Evolutionary conservation across 495 filamentous ascomycete species (phyloP).

Genomic region (Echria macrotheca): DNA sequence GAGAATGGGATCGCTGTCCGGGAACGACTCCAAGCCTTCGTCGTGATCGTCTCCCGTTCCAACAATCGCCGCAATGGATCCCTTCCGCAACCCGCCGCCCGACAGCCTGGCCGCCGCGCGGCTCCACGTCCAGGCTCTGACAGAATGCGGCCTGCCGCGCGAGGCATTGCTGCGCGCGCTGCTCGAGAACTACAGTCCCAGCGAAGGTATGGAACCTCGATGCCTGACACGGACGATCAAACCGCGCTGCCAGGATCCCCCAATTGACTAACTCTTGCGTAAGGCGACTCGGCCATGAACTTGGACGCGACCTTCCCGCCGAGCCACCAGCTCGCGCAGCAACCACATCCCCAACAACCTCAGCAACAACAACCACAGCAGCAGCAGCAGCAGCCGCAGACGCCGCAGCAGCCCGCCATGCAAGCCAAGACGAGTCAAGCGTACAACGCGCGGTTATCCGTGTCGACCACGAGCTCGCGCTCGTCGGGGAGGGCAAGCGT

Average conservation of each 20-base stretch:
- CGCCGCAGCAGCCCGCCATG: background rate
- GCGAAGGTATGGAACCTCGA: conserved; percentile 18
- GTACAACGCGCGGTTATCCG: conserved; percentile 24
- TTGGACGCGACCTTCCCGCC: conserved; percentile 12
- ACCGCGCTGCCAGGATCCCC: conserved; percentile 3
- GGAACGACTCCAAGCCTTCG: conserved; percentile 1
- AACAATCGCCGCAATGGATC: conserved; percentile 6
- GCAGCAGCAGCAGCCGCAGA: conserved; percentile 7
- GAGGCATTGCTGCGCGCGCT: conserved; percentile 28
- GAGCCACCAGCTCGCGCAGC: conserved; percentile 7
- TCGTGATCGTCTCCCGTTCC: background rate
- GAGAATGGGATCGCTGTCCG: conserved; percentile 4
- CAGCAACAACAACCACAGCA: conserved; percentile 14
- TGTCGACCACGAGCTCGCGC: conserved; percentile 33
- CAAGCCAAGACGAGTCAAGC: conserved; percentile 7
- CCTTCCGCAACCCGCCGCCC: conserved; percentile 29
- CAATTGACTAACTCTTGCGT: background rate
- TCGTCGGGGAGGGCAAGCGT: conserved; percentile 32
- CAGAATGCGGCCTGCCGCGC: conserved; percentile 25
- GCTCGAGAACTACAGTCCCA: conserved; percentile 23
- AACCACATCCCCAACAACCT: conserved; percentile 10
- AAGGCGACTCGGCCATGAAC: background rate
- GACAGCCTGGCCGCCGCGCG: conserved; percentile 28
- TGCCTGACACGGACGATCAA: conserved; percentile 10
- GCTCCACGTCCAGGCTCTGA: conserved; percentile 29